Percentiles rank a stretch among this genome's conserved stretches.
Conservation (phyloP, 148 eudicot species). For the Agrostemma githago region DNA sequence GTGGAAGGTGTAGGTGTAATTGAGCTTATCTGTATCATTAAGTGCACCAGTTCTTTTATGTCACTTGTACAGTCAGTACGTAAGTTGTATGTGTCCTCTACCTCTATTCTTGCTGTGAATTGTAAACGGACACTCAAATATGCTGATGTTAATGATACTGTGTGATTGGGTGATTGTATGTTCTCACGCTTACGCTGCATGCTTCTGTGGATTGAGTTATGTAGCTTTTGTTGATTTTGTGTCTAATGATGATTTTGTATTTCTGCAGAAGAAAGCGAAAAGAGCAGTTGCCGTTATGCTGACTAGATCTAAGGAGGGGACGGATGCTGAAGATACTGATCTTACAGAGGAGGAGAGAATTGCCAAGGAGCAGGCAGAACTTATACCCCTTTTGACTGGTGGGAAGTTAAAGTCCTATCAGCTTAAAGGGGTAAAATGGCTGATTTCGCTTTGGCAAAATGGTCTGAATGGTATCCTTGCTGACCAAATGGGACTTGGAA, state of each 20-base stretch:
- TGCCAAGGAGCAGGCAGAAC: slow-evolving; percentile 84
- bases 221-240: not conserved
- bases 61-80: not conserved
- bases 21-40: not conserved
- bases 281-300: slow-evolving; percentile 97
- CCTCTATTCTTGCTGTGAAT: not conserved
- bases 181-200: not conserved
- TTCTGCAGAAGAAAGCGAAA: slow-evolving; percentile 68
- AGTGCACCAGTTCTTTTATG: not conserved
- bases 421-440: slow-evolving; percentile 91
- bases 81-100: not conserved
- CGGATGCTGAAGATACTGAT: slow-evolving; percentile 44
- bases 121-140: not conserved
- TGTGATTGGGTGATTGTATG: too few relatives aligned
- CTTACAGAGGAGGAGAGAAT: slow-evolving; percentile 70
- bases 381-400: slow-evolving; percentile 81
- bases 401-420: slow-evolving; percentile 86
- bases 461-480: slow-evolving; percentile 97
- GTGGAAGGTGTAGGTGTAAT: not conserved
- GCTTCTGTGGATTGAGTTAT: not conserved
- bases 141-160: not conserved
- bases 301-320: slow-evolving; percentile 66
- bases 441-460: slow-evolving; percentile 95
- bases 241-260: not conserved
- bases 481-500: slow-evolving; percentile 99